Base-by-base conservation (phyloP, 2,329 filamentous ascomycete species). In the Penicillium aurantiogriseum region DNA sequence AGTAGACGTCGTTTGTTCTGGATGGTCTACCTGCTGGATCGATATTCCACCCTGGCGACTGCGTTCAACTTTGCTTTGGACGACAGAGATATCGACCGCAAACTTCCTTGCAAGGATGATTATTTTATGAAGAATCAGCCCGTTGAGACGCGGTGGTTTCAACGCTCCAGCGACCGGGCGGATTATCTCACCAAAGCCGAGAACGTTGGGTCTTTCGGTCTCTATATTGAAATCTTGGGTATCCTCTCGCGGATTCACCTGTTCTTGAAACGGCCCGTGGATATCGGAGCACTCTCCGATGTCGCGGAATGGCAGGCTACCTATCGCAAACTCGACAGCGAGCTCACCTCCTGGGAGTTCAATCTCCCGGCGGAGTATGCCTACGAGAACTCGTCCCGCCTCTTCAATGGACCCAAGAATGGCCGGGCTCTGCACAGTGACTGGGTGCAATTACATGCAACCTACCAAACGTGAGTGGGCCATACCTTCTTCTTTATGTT, bases 1-100 rank as follows among this genome's bases (percentile, higher is more conserved):
- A 89, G 90, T 42, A 82, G 92, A 29, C 83, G 92, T 29, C 82
- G 92, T 27, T 79, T 96, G 1, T 96, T 97, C 73, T 97, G 92
- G 92, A 93, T 95, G 87, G 87, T 96, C 11, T 97, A 96, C 69
- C 77, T 96, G 13, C 81, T 97, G 6, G 92, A 97, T 71, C 84
- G 92, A 49, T 96, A 96, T 70, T 91, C 91, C 0, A 96, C 92
- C 0, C 88, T 96, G 55, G 88, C 91, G 0, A 96, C 92, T 0
- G 91, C 92, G 0, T 96, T 96, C 65, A 91, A 96, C 66, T 96
- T 96, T 71, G 90, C 91, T 0, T 77, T 97, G 19, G 88, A 93
- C 64, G 91, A 96, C 68, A 90, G 88, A 69, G 92, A 96, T 68
- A 93, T 96, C 44, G 92, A 96, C 70, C 85, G 92, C 25, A 90